Evolutionary conservation across 768 basidiomycete genomes (phyloP).

Genomic region (Podaxis sp.): DNA sequence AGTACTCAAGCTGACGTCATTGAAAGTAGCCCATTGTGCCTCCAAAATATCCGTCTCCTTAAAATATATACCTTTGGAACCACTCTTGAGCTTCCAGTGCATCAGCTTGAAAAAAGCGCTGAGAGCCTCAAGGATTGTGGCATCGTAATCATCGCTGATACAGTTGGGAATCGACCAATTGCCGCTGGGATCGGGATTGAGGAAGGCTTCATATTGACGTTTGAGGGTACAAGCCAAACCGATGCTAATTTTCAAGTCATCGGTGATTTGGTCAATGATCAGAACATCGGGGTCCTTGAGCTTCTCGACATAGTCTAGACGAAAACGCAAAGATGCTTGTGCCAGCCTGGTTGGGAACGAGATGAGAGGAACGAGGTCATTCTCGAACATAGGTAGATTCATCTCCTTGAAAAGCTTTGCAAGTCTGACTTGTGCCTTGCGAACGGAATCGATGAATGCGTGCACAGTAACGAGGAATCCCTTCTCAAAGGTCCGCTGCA

Average conservation of each 20-base stretch:
- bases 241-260: constrained; percentile 88
- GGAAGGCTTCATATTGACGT: constrained; percentile 89
- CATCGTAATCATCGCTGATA: constrained; percentile 88
- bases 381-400: constrained; percentile 89
- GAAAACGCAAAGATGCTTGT: constrained; percentile 86
- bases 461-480: constrained; percentile 87
- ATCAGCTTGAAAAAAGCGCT: constrained; percentile 90
- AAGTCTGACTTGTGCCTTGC: constrained; percentile 83
- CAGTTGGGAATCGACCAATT: constrained; percentile 90
- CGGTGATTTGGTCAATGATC: constrained; percentile 92
- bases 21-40: constrained; percentile 93
- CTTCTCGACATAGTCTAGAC: constrained; percentile 85
- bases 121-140: constrained; percentile 83
- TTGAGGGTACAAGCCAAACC: constrained; percentile 94
- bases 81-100: constrained; percentile 94
- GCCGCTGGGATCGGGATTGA: constrained; percentile 81
- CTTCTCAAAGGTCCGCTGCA: constrained; percentile 92
- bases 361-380: constrained; percentile 86
- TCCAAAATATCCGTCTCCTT: constrained; percentile 99
- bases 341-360: constrained; percentile 96
- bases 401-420: constrained; percentile 76
- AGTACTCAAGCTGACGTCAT: constrained; percentile 86
- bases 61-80: constrained; percentile 89
- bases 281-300: constrained; percentile 86
- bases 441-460: constrained; percentile 80